Evolutionary conservation across 306 rosid genomes (phyloP), one percentile per base, ranked within the genome.

Genomic region (Castanopsis chinensis): DNA sequence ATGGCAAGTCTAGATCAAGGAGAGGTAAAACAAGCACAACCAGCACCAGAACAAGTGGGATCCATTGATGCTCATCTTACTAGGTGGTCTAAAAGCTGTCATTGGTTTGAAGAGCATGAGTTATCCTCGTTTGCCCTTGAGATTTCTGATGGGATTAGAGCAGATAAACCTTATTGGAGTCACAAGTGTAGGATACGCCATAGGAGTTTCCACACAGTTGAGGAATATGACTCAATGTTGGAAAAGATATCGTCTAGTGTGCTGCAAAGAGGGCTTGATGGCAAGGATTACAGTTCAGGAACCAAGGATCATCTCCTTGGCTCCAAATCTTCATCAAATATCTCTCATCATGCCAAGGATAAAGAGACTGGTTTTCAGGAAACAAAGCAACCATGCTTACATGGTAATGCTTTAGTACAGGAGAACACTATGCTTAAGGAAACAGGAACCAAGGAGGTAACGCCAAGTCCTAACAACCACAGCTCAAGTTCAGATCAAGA

Each of bases 181-280:
- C 82, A 54, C 14, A 78, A 6, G 71, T 69, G 70, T 14, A 18
- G 13, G 17, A 41, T 28, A 21, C 60, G 86, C 43, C 76, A 72
- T 67, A 85, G 80, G 60, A 85, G 88, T 65, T 83, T 85, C 72
- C 91, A 88, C 76, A 85, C 91, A n/a, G 81, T 85, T 61, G 88
- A 85, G 60, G 91, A 88, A 76, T 83, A 81, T 61, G 89, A 83
- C 76, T 84, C 78, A 23, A 69, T 85, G 74, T 75, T 83, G 8
- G 52, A 72, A 1, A 81, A 28, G 41, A 58, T 79, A 72, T 45
- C 80, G 81, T 56, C 55, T 14, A 21, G 18, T 30, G 69, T 28
- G 77, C 78, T 75, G 20, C 76, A 69, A 76, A 54, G 45, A 60
- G 83, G 75, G 64, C 53, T 75, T 7, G 17, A 79, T 68, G 64